Evolutionary conservation across 345 rosid genomes (phyloP).

Genomic region (Camelina neglecta): DNA sequence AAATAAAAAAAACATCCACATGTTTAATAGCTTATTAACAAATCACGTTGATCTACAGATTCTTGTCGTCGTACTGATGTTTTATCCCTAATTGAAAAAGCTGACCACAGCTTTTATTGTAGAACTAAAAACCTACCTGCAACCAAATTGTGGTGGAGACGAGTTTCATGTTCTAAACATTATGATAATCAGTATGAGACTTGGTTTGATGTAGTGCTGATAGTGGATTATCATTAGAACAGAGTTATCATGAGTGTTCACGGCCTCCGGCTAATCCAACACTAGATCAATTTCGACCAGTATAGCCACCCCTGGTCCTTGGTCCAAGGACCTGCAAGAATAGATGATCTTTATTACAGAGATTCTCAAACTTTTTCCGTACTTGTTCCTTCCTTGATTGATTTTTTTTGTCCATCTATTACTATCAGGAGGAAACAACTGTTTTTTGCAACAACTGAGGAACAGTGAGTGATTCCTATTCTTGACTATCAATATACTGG

Average conservation of each 20-base stretch:
- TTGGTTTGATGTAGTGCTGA: slow-evolving; percentile 73
- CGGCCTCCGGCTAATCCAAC: slow-evolving; percentile 45
- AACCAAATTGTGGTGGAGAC: slow-evolving; percentile 1
- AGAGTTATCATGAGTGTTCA: slow-evolving; percentile 74
- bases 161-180: slow-evolving; percentile 5
- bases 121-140: slow-evolving; percentile 4
- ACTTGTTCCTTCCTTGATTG: not conserved
- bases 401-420: not conserved
- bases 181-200: slow-evolving; percentile 47
- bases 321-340: slow-evolving; percentile 78
- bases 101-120: slow-evolving; percentile 8
- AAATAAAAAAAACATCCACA: not conserved
- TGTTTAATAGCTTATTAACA: not conserved
- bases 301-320: slow-evolving; percentile 84
- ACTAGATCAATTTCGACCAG: slow-evolving; percentile 92
- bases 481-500: slow-evolving; percentile 53
- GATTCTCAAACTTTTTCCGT: not conserved
- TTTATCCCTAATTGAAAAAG: not conserved
- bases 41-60: slow-evolving; percentile 8
- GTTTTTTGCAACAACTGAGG: too few species aligned
- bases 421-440: not conserved
- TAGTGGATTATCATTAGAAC: slow-evolving; percentile 89
- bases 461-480: not conserved
- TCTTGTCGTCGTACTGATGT: not conserved
- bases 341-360: not conserved